phyloP scores from a whole-genome alignment of 2,329 filamentous ascomycete species.

The Trichoderma endophyticum region DNA sequence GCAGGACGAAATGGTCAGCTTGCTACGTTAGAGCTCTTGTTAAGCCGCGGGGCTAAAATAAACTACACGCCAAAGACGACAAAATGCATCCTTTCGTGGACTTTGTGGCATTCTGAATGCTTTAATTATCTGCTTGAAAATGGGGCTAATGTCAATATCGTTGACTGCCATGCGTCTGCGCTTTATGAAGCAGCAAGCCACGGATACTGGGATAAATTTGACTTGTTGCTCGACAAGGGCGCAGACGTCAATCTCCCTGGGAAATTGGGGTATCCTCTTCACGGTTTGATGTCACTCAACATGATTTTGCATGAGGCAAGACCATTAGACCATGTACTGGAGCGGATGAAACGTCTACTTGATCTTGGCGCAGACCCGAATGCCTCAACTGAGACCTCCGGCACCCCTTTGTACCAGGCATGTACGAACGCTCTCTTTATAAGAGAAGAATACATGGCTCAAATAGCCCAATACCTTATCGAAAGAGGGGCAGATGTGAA shows the following conservation, averaged over 20 bases:
- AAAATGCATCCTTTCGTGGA: background rate
- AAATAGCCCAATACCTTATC: background rate
- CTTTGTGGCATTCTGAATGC: accelerated
- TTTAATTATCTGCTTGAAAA: background rate
- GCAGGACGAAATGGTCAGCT: background rate
- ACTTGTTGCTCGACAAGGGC: background rate
- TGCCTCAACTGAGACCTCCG: background rate
- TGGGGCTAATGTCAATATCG: background rate
- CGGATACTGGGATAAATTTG: background rate
- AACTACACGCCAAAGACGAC: background rate
- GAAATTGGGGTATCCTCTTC: background rate
- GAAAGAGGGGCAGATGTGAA: background rate
- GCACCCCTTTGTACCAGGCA: background rate
- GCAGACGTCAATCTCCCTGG: background rate
- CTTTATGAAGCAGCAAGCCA: background rate
- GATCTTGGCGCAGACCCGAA: background rate
- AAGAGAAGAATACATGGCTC: accelerated
- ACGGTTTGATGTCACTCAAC: background rate
- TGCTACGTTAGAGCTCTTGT: background rate
- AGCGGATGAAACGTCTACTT: background rate
- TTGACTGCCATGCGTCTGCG: background rate
- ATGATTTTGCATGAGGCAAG: too few species aligned
- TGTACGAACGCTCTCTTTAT: background rate
- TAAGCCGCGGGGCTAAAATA: background rate
- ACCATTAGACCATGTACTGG: background rate